A percentile compares a stretch with the other conserved stretches of the same genome.
phyloP scores from a whole-genome alignment of 768 basidiomycete genomes.

The Hydnomerulius pinastri region DNA sequence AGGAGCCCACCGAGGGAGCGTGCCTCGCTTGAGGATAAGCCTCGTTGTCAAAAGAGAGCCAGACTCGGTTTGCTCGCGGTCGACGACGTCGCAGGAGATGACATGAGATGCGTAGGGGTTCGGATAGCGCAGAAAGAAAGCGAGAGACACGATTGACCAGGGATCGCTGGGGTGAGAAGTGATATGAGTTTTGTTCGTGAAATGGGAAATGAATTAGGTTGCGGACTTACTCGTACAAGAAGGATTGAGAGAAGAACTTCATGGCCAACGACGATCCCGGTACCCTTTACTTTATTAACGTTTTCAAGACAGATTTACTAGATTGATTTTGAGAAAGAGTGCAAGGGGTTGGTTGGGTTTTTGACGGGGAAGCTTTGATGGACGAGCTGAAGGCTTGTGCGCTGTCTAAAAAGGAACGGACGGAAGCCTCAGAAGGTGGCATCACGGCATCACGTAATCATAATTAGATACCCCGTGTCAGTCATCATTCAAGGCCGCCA shows the following conservation, averaged over 20 bases:
- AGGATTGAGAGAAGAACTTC: constrained; percentile 58
- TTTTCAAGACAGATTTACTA: background rate
- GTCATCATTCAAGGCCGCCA: too few relatives aligned
- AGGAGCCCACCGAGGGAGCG: constrained; percentile 91
- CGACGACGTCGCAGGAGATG: constrained; percentile 93
- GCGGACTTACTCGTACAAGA: constrained; percentile 53
- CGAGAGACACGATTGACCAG: constrained; percentile 89
- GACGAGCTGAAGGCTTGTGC: background rate
- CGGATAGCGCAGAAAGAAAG: constrained; percentile 94
- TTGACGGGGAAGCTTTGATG: background rate
- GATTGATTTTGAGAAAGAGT: background rate
- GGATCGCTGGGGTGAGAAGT: constrained; percentile 64
- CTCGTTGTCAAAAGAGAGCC: constrained; percentile 85
- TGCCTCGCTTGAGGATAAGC: constrained; percentile 89
- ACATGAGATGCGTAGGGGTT: constrained; percentile 95
- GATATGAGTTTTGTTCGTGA: constrained; percentile 14
- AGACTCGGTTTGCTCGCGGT: constrained; percentile 68
- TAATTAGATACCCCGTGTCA: background rate
- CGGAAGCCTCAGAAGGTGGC: too few relatives aligned
- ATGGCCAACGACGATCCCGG: constrained; percentile 48
- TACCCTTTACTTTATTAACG: background rate
- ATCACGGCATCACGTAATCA: constrained; percentile 5
- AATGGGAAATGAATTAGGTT: background rate
- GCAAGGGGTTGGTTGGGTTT: background rate
- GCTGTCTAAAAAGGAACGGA: too few relatives aligned